Evolutionary conservation across 139 green algal species (phyloP), one percentile per base, ranked within the genome.

Genomic region (Yamagishiella unicocca): DNA sequence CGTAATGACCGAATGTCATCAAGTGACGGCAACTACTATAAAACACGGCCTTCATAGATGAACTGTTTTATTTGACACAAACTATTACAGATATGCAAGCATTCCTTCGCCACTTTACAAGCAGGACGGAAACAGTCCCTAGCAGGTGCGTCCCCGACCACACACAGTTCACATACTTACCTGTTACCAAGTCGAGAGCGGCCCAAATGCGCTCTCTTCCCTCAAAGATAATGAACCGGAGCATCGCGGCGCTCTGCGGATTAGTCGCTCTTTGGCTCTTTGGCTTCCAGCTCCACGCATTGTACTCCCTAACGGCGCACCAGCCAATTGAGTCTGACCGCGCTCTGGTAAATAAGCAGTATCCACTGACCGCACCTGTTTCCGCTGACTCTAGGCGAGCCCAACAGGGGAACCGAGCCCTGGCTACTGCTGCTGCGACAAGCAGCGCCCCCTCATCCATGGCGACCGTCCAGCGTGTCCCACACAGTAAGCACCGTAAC

Each of bases 11-110:
- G n/a, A n/a, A n/a, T n/a, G n/a, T n/a, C n/a, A n/a, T n/a, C n/a
- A n/a, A n/a, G n/a, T n/a, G n/a, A n/a, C n/a, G n/a, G n/a, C n/a
- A n/a, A n/a, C n/a, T n/a, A n/a, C n/a, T n/a, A n/a, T n/a, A n/a
- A n/a, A n/a, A n/a, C n/a, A n/a, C n/a, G n/a, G n/a, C n/a, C n/a
- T n/a, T n/a, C n/a, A n/a, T n/a, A n/a, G n/a, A n/a, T n/a, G n/a
- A n/a, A n/a, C n/a, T n/a, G n/a, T n/a, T n/a, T n/a, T n/a, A n/a
- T n/a, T n/a, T n/a, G n/a, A n/a, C n/a, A n/a, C n/a, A n/a, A n/a
- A n/a, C n/a, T n/a, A n/a, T n/a, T n/a, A n/a, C n/a, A 45, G 66
- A 29, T 46, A 74, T 74, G 66, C 66, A 74, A 46, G 33, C 66
- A 29, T 45, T 42, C 33, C 21, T 74, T 45, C 66, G 66, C 33